Evolutionary conservation across 495 filamentous ascomycete species (phyloP).

Genomic region (Penicillium ochrochloron): DNA sequence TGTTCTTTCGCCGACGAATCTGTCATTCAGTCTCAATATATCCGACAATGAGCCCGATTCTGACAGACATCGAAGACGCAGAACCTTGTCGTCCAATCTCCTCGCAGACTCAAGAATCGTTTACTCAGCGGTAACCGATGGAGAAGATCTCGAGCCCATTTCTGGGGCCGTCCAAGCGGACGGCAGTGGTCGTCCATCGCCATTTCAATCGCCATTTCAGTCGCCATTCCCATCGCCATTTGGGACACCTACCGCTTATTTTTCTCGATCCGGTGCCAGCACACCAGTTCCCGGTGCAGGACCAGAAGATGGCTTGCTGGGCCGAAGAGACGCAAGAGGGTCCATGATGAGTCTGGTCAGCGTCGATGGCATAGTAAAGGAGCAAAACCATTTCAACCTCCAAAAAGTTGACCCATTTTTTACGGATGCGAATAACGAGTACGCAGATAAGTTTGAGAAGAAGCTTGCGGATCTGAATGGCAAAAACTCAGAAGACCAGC

Average conservation of each 20-base stretch:
- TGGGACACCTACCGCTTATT: conserved; percentile 19
- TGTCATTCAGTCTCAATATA: not conserved
- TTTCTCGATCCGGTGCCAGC: conserved; percentile 22
- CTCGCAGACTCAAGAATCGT: conserved; percentile 15
- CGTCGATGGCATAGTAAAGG: conserved; percentile 55
- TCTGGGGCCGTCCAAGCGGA: conserved; percentile 13
- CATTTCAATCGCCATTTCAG: not conserved
- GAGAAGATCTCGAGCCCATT: conserved; percentile 10
- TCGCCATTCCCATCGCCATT: conserved; percentile 11
- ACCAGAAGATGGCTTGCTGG: conserved; percentile 54
- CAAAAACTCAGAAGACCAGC: conserved; percentile 55
- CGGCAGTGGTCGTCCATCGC: conserved; percentile 16
- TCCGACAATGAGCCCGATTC: conserved; percentile 11
- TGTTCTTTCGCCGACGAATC: not conserved
- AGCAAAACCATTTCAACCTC: conserved; percentile 56
- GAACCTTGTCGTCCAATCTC: not conserved
- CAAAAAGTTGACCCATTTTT: conserved; percentile 71
- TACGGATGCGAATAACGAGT: conserved; percentile 64
- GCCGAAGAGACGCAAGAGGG: conserved; percentile 11
- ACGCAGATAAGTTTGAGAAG: conserved; percentile 60
- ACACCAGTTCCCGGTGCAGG: conserved; percentile 39
- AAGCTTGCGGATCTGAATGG: conserved; percentile 53
- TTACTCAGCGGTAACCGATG: conserved; percentile 15
- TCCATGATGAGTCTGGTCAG: conserved; percentile 45
- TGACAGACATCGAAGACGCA: conserved; percentile 7